Base-by-base conservation (phyloP, 371 early-diverging fungal species). In the Rhizopus delemar region DNA sequence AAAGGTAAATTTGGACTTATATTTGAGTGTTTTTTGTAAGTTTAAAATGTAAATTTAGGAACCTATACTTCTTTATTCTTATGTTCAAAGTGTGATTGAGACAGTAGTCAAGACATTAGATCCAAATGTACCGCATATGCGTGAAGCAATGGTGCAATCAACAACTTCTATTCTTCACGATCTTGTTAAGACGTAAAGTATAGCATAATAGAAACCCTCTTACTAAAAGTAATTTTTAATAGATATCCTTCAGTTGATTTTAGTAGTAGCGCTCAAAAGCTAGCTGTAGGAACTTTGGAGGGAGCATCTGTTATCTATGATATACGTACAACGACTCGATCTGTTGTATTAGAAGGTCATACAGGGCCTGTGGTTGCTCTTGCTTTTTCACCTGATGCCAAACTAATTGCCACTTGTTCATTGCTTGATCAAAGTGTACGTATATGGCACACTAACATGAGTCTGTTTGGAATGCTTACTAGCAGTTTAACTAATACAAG, bases 31-130 rank as follows among this genome's bases (percentile, higher is more conserved):
- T 4, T 8, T 9, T n/a, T 7, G 31, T 13, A 29, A 12, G 33
- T 1, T 41, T 35, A 8, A 29, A 8, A 41, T 12, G 8, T n/a
- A 41, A 3, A 7, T 29, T 41, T 68, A 89, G 88, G 85, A 86
- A 60, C 92, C 92, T 0, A 46, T 77, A 7, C 58, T 93, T 3
- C 65, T 93, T 0, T 85, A 84, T 62, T 66, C 78, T 2, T 78
- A 83, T 60, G 70, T 92, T 0, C 75, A 87, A 5, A 73, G 77
- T 3, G 80, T 93, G 3, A 81, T 88, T 1, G 95, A 93, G 59
- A 85, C 90, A 0, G 86, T 94, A 36, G 90, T 94, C 3, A 90
- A 89, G 53, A 85, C 89, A n/a, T 69, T 93, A 22, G 93, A 94
- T 68, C 95, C 95, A 0, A 92, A 90, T 57, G 68, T 76, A 7